Evolutionary conservation across 306 rosid genomes (phyloP).

Genomic region (Medicago lupulina): DNA sequence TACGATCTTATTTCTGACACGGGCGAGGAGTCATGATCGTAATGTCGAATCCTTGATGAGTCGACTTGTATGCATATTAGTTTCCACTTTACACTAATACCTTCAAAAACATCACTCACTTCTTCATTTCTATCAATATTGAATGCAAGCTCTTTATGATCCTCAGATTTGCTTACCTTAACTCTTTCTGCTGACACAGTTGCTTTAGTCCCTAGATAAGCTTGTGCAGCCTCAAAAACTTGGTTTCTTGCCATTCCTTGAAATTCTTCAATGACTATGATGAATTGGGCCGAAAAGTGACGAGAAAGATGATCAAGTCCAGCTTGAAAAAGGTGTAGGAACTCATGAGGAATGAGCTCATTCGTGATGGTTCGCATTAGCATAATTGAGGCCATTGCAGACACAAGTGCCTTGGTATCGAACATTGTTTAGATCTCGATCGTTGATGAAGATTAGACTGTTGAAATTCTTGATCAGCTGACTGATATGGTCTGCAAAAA

Average conservation of each 20-base stretch:
- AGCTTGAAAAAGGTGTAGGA: not conserved
- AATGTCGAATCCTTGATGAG: not conserved
- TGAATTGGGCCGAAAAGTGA: conserved; percentile 37
- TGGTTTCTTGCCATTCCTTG: conserved; percentile 48
- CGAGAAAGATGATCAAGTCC: conserved; percentile 17
- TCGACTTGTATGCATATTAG: conserved; percentile 31
- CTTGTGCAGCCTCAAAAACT: conserved; percentile 57
- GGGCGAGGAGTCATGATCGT: not conserved
- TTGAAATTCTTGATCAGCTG: not conserved
- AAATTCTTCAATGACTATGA: conserved; percentile 48
- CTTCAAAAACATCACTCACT: conserved; percentile 48
- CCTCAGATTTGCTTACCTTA: conserved; percentile 41
- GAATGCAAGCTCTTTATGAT: conserved; percentile 39
- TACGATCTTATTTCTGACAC: conserved; percentile 38
- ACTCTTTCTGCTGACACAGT: conserved; percentile 36
- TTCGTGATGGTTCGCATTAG: conserved; percentile 20
- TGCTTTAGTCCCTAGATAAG: conserved; percentile 50
- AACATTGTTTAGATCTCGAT: not conserved
- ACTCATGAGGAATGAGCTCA: conserved; percentile 39
- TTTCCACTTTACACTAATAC: conserved; percentile 49
- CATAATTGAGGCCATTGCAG: conserved; percentile 36
- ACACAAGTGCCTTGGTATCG: conserved; percentile 4
- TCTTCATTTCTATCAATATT: conserved; percentile 49
- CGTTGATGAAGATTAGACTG: not conserved
- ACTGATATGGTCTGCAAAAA: too few relatives aligned